Percentiles rank a stretch among this genome's conserved stretches.
Evolutionary conservation across 2,329 filamentous ascomycete species (phyloP).

Genomic region (Neofusicoccum laricinum): DNA sequence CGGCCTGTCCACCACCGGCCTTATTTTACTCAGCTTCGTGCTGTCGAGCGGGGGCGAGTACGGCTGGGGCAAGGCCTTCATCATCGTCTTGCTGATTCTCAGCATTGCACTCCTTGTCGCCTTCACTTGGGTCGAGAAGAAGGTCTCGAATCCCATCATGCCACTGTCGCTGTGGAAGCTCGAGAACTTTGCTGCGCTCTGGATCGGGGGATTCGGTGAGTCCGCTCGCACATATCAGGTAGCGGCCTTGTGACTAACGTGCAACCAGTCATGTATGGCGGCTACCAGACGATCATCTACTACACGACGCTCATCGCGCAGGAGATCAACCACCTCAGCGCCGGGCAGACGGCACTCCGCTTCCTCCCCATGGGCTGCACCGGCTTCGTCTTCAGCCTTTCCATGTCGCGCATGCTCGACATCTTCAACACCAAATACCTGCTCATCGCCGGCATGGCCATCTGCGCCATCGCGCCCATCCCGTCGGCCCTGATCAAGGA

Average conservation of each 20-base stretch:
- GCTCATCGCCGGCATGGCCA: conserved; percentile 33
- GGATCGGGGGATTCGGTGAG: conserved; percentile 43
- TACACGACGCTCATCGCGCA: conserved; percentile 44
- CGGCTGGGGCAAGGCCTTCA: conserved; percentile 46
- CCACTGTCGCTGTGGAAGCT: conserved; percentile 46
- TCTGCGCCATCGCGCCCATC: conserved; percentile 39
- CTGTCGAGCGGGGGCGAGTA: conserved; percentile 46
- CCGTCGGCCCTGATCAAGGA: conserved; percentile 27
- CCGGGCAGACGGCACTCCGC: conserved; percentile 39
- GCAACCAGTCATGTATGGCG: conserved; percentile 36
- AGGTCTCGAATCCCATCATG: conserved; percentile 46
- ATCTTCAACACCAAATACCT: conserved; percentile 38
- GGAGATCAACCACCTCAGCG: conserved; percentile 38
- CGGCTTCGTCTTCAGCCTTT: conserved; percentile 32
- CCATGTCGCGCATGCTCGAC: conserved; percentile 28
- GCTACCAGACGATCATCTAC: conserved; percentile 43
- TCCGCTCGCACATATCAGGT: neutral
- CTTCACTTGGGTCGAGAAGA: conserved; percentile 43
- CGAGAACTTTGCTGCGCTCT: conserved; percentile 45
- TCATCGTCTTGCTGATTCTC: conserved; percentile 41
- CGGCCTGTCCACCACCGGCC: conserved; percentile 40
- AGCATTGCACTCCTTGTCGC: conserved; percentile 37
- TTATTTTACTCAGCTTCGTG: conserved; percentile 46
- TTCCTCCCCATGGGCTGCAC: conserved; percentile 43
- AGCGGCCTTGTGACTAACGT: neutral